Evolutionary conservation across 2,329 filamentous ascomycete species (phyloP), one percentile per base, ranked within the genome.

Genomic region (Dactylellina cionopaga): DNA sequence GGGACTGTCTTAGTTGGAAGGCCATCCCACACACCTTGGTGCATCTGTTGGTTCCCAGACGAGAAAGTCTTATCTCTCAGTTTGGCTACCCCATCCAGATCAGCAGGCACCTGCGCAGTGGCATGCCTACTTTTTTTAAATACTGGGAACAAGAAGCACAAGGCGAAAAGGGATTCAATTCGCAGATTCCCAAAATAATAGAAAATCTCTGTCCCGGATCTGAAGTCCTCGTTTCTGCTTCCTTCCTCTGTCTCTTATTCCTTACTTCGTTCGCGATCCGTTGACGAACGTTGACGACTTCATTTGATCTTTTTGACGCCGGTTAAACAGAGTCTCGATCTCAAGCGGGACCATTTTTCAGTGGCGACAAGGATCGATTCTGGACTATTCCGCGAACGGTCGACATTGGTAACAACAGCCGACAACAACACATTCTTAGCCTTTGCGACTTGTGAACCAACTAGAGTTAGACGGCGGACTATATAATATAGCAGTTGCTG

Each of bases 11-110:
- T 63, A 35, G 56, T 54, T 62, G 47, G 51, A 37, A 35, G 44
- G 47, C 56, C 65, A 58, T 55, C 41, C 58, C 66, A 71, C 66
- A 39, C 55, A 58, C 65, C 46, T 54, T 55, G n/a, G n/a, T n/a
- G n/a, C n/a, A n/a, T n/a, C n/a, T n/a, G n/a, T 27, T 55, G 29
- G 22, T 35, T 55, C 43, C 54, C 51, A 44, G 54, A 31, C 46
- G 35, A 41, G 66, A 39, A 56, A 63, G 43, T 58, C 52, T 72
- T 72, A 72, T 72, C 68, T 72, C 68, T 72, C 51, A 64, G 52
- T 59, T 55, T 10, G 68, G 68, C 17, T 65, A 65, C 68, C 59
- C 59, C 52, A 72, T 72, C 59, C 68, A 72, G 68, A 54, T 58
- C 68, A 59, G 51, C 59, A 64, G 68, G 59, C 68, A 65, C 68